These are phyloP conservation scores for Peronospora farinosa DNA, from an alignment of 352 stramenopile genomes.

Conservation along the genomic window DNA sequence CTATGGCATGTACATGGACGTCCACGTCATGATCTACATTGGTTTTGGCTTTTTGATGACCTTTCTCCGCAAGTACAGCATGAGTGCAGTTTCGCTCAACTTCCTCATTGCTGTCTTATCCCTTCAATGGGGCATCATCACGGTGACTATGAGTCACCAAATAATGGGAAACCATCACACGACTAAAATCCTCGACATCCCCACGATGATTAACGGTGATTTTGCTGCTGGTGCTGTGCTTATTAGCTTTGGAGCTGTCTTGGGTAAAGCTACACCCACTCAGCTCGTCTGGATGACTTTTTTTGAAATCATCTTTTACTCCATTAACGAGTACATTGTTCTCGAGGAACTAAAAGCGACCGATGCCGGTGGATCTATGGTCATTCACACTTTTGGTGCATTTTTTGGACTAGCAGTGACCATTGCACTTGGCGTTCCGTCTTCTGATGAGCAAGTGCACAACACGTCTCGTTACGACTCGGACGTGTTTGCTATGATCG, in stretches of 20 bases:
- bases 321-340: slow-evolving; percentile 74
- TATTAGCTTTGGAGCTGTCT: slow-evolving; percentile 72
- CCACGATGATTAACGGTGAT: slow-evolving; percentile 68
- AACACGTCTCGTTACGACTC: slow-evolving; percentile 66
- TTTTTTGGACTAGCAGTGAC: slow-evolving; percentile 76
- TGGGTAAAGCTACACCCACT: slow-evolving; percentile 70
- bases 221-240: slow-evolving; percentile 72
- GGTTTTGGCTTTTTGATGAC: slow-evolving; percentile 88
- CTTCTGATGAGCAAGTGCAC: slow-evolving; percentile 32
- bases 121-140: slow-evolving; percentile 66
- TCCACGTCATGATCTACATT: slow-evolving; percentile 84
- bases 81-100: slow-evolving; percentile 71
- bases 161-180: slow-evolving; percentile 41
- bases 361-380: slow-evolving; percentile 76
- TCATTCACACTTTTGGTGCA: slow-evolving; percentile 81
- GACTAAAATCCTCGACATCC: slow-evolving; percentile 51
- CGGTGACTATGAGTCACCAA: slow-evolving; percentile 53
- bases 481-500: slow-evolving; percentile 78
- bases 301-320: slow-evolving; percentile 69
- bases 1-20: slow-evolving; percentile 61
- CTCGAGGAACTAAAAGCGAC: slow-evolving; percentile 46
- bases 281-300: slow-evolving; percentile 77
- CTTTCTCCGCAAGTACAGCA: slow-evolving; percentile 79
- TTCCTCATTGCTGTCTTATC: slow-evolving; percentile 65
- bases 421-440: slow-evolving; percentile 46